Conservation (phyloP, 805 yeast genomes). For the Cyberlindnera meyerae region DNA sequence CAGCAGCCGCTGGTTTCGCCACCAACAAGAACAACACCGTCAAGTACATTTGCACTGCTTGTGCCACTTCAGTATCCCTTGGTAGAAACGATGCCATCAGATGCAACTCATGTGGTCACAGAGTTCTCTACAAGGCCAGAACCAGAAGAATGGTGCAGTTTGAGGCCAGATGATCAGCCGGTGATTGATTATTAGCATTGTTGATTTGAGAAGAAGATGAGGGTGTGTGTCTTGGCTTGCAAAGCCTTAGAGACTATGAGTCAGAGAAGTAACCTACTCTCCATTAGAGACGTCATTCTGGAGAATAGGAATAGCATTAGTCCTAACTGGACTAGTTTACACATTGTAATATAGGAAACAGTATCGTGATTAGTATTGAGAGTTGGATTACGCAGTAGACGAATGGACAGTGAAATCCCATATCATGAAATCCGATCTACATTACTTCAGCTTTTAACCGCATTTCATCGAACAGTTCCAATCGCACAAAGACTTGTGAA, state of each 20-base stretch:
- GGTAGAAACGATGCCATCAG: constrained; percentile 94
- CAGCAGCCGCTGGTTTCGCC: constrained; percentile 79
- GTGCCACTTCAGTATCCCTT: constrained; percentile 83
- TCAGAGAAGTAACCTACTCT: no score
- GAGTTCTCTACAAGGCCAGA: constrained; percentile 95
- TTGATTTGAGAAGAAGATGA: background rate
- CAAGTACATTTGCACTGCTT: constrained; percentile 92
- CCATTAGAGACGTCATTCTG: no score
- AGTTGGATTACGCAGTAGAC: no score
- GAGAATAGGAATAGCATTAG: background rate
- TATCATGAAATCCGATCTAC: no score
- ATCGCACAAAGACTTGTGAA: no score
- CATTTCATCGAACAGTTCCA: no score
- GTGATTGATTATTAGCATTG: background rate
- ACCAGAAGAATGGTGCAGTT: constrained; percentile 94
- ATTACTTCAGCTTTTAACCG: no score
- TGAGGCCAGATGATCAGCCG: constrained; percentile 72
- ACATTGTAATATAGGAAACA: no score
- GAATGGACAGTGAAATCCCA: no score
- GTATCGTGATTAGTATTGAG: no score
- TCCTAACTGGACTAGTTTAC: no score
- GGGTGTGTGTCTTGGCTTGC: background rate
- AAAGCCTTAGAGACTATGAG: no score
- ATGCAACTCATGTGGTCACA: constrained; percentile 98
- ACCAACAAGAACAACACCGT: constrained; percentile 75